A percentile compares a stretch with the other conserved stretches of the same genome.
phyloP scores from a whole-genome alignment of 352 stramenopile species.

The Phytophthora palmivora region DNA sequence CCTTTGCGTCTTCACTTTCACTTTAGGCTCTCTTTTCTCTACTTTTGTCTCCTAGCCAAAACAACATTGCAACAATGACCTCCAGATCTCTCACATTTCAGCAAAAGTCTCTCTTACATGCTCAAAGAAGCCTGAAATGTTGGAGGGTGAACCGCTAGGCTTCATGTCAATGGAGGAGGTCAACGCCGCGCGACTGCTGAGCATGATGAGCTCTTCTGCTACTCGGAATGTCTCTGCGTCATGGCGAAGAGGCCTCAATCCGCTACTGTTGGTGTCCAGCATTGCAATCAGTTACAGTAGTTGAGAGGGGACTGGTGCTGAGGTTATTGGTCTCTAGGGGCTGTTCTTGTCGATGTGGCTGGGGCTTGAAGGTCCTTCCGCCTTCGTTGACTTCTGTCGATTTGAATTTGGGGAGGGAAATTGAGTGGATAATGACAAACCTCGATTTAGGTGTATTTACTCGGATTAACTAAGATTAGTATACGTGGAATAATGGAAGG shows the following conservation, averaged over 20 bases:
- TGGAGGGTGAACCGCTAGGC: constrained; percentile 39
- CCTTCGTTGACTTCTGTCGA: constrained; percentile 30
- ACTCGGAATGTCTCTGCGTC: constrained; percentile 81
- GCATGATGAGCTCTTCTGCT: constrained; percentile 79
- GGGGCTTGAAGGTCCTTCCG: constrained; percentile 56
- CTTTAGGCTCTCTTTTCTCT: constrained; percentile 14
- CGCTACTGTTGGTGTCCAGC: constrained; percentile 35
- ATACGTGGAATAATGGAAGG: constrained; percentile 1
- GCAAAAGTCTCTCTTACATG: constrained; percentile 24
- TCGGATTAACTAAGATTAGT: neutral
- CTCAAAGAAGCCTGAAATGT: constrained; percentile 46
- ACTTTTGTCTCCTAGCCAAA: neutral
- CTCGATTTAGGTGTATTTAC: constrained; percentile 14
- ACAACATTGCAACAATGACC: constrained; percentile 1
- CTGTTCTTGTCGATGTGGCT: neutral
- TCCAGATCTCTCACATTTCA: neutral
- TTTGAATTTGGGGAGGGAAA: constrained; percentile 40
- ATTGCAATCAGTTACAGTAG: constrained; percentile 17
- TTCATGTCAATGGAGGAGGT: constrained; percentile 14
- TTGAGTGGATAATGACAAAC: constrained; percentile 2
- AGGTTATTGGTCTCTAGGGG: constrained; percentile 5
- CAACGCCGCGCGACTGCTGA: constrained; percentile 45
- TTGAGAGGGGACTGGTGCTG: neutral
- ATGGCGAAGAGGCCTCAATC: constrained; percentile 33
- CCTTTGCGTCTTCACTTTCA: constrained; percentile 33